phyloP scores from a whole-genome alignment of 306 rosid species.

The Malus asiatica region DNA sequence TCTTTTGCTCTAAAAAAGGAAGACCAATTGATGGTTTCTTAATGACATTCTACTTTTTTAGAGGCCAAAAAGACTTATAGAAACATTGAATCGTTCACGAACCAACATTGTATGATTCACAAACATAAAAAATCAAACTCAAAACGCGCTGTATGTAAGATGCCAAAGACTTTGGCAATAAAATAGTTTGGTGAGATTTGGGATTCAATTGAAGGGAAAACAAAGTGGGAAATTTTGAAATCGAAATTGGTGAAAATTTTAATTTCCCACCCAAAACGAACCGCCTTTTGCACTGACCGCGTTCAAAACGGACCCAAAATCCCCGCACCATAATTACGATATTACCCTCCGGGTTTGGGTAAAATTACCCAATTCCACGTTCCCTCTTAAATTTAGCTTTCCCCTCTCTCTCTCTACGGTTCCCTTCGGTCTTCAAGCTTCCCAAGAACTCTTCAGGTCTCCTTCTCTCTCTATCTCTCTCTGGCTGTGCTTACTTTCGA shows the following conservation, averaged over 20 bases:
- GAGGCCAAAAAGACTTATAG: fast-evolving
- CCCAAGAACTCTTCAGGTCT: conserved; percentile 20
- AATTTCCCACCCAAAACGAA: conserved; percentile 31
- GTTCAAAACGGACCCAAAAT: neutral
- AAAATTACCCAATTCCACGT: neutral
- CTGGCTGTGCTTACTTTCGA: neutral
- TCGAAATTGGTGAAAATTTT: neutral
- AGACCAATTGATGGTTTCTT: too few species aligned
- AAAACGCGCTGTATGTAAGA: neutral
- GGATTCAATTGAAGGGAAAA: neutral
- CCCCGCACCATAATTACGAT: neutral
- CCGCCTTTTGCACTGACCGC: conserved; percentile 6
- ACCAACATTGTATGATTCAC: fast-evolving
- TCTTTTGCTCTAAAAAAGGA: too few species aligned
- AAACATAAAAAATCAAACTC: too few species aligned
- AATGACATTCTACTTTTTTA: too few species aligned
- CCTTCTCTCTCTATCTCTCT: neutral
- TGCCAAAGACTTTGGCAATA: neutral
- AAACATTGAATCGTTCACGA: too few species aligned
- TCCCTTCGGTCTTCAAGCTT: neutral
- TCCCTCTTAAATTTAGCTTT: neutral
- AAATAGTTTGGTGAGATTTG: neutral
- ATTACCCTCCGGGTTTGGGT: neutral
- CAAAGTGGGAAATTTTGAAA: conserved; percentile 11
- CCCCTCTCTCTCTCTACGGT: neutral